A percentile compares a stretch with the other conserved stretches of the same genome.
Evolutionary conservation across 768 basidiomycete species (phyloP).

Genomic region (Rhodotorula taiwanensis): DNA sequence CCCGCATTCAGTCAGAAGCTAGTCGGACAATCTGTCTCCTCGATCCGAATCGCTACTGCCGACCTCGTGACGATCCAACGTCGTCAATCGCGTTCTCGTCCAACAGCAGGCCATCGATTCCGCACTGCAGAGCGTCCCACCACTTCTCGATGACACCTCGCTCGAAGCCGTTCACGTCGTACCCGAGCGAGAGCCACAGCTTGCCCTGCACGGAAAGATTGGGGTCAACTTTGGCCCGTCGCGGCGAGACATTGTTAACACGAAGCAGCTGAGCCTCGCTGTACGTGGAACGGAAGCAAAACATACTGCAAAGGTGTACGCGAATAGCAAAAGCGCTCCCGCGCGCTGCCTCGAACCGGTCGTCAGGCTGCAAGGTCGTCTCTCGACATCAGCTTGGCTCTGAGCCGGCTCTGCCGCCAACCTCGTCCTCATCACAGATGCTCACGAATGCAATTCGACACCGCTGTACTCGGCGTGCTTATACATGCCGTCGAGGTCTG

Average conservation of each 20-base stretch:
- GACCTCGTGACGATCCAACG: no score
- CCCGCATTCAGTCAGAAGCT: no score
- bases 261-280: not conserved
- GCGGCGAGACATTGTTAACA: slow-evolving; percentile 47
- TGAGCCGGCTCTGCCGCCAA: no score
- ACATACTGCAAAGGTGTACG: slow-evolving; percentile 45
- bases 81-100: no score
- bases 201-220: slow-evolving; percentile 64
- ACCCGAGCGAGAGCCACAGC: slow-evolving; percentile 72
- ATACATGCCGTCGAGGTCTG: slow-evolving; percentile 68
- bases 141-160: slow-evolving; percentile 57
- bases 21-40: no score
- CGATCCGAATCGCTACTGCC: no score
- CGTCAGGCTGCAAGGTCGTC: slow-evolving; percentile 54
- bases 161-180: slow-evolving; percentile 70
- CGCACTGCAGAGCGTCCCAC: slow-evolving; percentile 57
- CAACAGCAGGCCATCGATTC: slow-evolving; percentile 57
- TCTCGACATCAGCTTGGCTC: no score
- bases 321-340: slow-evolving; percentile 74
- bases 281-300: not conserved
- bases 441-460: slow-evolving; percentile 56
- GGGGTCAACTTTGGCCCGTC: no score
- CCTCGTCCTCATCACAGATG: no score
- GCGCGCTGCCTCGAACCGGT: slow-evolving; percentile 75
- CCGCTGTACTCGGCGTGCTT: slow-evolving; percentile 58